These are phyloP conservation scores for Trichoderma asperellum DNA, from an alignment of 2,329 filamentous ascomycete species.

Conservation along the genomic window DNA sequence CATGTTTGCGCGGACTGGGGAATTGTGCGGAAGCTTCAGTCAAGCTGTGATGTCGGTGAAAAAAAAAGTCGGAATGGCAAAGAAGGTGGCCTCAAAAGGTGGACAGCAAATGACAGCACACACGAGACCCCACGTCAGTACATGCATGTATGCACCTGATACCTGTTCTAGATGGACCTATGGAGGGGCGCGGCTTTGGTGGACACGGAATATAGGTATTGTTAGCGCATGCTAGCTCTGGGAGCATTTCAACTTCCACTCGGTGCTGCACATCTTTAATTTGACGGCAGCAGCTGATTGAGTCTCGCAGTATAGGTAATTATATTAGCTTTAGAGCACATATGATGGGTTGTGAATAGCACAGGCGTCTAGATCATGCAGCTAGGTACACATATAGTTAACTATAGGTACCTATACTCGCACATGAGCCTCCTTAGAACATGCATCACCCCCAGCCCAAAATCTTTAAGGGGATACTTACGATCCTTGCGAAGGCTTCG, in stretches of 20 bases:
- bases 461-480: too few species aligned
- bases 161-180: neutral
- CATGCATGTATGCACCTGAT: conserved; percentile 4
- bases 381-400: too few species aligned
- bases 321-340: too few species aligned
- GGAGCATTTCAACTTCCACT: neutral
- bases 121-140: conserved; percentile 6
- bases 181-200: neutral
- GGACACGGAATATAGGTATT: neutral
- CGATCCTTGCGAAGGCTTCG: too few species aligned
- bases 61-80: neutral
- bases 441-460: too few species aligned
- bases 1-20: conserved; percentile 39
- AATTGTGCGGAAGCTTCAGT: neutral
- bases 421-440: too few species aligned
- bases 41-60: neutral
- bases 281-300: neutral
- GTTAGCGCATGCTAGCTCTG: neutral
- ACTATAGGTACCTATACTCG: too few species aligned
- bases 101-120: conserved; percentile 9
- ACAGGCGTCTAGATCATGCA: too few species aligned
- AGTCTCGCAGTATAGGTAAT: too few species aligned
- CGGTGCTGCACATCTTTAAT: neutral
- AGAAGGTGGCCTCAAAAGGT: conserved; percentile 8
- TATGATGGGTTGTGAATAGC: too few species aligned